A percentile compares a stretch with the other conserved stretches of the same genome.
Evolutionary conservation across 2,329 filamentous ascomycete genomes (phyloP).

Genomic region (Beauveria australis): DNA sequence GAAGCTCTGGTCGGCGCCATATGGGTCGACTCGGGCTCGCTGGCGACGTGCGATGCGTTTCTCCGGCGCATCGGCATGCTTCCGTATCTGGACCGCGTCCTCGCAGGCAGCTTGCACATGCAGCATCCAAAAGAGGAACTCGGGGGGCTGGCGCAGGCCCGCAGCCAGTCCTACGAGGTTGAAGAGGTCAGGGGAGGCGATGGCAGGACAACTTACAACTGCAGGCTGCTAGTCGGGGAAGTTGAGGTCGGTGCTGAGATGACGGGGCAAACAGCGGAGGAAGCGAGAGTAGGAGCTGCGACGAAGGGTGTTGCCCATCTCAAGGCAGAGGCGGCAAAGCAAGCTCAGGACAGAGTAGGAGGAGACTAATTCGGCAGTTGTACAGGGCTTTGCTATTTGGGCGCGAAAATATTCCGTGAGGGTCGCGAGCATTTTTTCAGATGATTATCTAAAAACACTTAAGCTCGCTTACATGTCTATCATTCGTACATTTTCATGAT

Average conservation of each 20-base stretch:
- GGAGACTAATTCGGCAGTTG: not conserved
- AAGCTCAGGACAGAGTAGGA: not conserved
- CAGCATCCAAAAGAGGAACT: constrained; percentile 62
- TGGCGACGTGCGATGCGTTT: constrained; percentile 52
- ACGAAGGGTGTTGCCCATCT: constrained; percentile 36
- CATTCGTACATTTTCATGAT: too few species aligned
- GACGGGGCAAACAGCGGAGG: constrained; percentile 39
- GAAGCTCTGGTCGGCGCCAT: constrained; percentile 76
- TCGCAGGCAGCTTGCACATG: constrained; percentile 50
- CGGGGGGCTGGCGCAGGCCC: constrained; percentile 44
- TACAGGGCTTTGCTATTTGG: not conserved
- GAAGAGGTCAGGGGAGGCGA: constrained; percentile 17
- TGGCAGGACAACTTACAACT: constrained; percentile 28
- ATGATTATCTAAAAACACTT: not conserved
- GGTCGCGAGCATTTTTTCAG: not conserved
- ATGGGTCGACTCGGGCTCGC: constrained; percentile 67
- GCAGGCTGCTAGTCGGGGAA: constrained; percentile 41
- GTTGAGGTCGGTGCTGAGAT: constrained; percentile 35
- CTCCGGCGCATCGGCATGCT: constrained; percentile 58
- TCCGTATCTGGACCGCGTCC: constrained; percentile 49
- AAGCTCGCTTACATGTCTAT: not conserved
- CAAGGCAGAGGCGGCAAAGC: constrained; percentile 13
- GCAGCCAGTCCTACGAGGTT: constrained; percentile 47
- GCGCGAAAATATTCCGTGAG: not conserved
- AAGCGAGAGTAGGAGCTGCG: constrained; percentile 49